phyloP scores from a whole-genome alignment of 441 rosid genomes.

The Populus trichocarpa region DNA sequence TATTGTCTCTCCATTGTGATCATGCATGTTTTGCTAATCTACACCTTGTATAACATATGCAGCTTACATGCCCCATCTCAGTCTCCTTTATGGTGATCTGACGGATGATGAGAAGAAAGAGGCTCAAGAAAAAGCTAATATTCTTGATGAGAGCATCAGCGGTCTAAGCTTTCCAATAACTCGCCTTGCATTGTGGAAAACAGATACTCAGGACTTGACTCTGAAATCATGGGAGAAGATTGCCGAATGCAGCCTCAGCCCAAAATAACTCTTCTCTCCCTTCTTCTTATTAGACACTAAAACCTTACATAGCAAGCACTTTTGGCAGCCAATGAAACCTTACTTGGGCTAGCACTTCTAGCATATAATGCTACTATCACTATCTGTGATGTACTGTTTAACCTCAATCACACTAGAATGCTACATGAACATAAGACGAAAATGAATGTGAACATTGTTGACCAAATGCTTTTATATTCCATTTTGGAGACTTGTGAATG shows the following conservation, averaged over 20 bases:
- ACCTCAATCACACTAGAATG: background rate
- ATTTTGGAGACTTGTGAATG: background rate
- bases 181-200: slow-evolving; percentile 60
- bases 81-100: slow-evolving; percentile 70
- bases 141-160: slow-evolving; percentile 47
- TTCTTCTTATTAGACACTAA: background rate
- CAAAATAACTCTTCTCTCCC: slow-evolving; percentile 17
- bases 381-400: background rate
- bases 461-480: background rate
- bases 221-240: slow-evolving; percentile 79
- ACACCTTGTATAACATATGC: slow-evolving; percentile 13
- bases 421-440: background rate
- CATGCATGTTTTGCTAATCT: background rate
- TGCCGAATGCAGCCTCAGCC: slow-evolving; percentile 43
- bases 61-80: slow-evolving; percentile 95
- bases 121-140: slow-evolving; percentile 56
- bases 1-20: background rate
- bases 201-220: slow-evolving; percentile 59
- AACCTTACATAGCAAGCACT: background rate
- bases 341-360: background rate
- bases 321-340: background rate
- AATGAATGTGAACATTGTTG: background rate
- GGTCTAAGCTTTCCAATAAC: slow-evolving; percentile 55
- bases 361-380: background rate
- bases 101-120: slow-evolving; percentile 71